Base-by-base conservation (phyloP, 768 basidiomycete species). In the Kwoniella shandongensis region DNA sequence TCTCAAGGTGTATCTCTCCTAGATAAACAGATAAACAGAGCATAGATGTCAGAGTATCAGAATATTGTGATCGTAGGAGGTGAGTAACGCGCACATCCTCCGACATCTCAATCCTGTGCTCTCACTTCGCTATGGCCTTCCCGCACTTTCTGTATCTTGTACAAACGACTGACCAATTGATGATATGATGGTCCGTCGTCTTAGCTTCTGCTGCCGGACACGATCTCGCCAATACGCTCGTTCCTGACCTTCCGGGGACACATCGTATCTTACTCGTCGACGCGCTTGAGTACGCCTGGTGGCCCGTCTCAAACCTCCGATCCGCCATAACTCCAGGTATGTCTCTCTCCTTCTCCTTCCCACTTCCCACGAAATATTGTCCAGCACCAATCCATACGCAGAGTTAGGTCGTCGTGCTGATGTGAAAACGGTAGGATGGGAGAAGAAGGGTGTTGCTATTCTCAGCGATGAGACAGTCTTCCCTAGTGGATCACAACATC, bases 201-300 rank as follows among this genome's bases (percentile, higher is more conserved):
- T 3, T 48, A 69, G 69, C 61, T 26, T 67, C 66, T 11, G 39
- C 39, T 12, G 46, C 69, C n/a, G 69, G 69, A 15, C 65, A 65
- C 23, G 35, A 27, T 6, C 48, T 67, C 26, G 66, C 69, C 59
- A 63, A 64, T 17, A 38, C 45, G 30, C 56, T 72, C 40, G 27
- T 52, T 4, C 56, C 59, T 12, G 60, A 57, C 23, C 40, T 72
- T 6, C 65, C 66, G 2, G 18, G 52, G 20, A 54, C 59, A 17
- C 60, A 67, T 45, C 62, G 70, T n/a, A 62, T 72, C 49, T 23
- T 72, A 26, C 54, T 72, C 15, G 61, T 72, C 54, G 70, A 72
- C 44, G 59, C 60, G 0, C 46, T 62, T 2, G 60, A 61, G 12
- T 57, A 55, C 30, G 58, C 57, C 15, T 72, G 59, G 54, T 72